Evolutionary conservation across 805 yeast genomes (phyloP).

Genomic region (Candida easanensis): DNA sequence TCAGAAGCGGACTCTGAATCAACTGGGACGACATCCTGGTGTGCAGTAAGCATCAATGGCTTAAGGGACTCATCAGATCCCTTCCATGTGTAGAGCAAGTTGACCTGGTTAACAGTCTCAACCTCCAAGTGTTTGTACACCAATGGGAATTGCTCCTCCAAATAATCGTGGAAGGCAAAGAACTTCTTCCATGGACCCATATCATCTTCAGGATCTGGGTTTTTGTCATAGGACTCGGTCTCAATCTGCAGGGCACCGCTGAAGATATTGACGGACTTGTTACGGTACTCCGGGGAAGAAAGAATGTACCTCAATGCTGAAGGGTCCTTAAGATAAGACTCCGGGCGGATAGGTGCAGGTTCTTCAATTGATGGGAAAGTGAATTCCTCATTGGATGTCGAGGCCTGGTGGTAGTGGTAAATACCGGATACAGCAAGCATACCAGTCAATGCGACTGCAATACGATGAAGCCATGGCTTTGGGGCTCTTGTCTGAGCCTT

Average conservation of each 20-base stretch:
- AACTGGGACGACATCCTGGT: conserved; percentile 81
- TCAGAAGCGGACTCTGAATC: conserved; percentile 49
- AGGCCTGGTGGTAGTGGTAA: conserved; percentile 1
- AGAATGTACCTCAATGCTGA: conserved; percentile 15
- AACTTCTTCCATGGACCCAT: conserved; percentile 31
- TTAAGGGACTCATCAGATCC: conserved; percentile 51
- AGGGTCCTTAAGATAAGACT: conserved; percentile 11
- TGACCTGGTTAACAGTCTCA: conserved; percentile 57
- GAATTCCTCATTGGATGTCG: background rate
- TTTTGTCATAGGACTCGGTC: conserved; percentile 17
- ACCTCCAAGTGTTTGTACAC: conserved; percentile 47
- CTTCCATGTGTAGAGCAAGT: conserved; percentile 59
- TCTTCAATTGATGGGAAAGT: background rate
- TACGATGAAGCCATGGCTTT: conserved; percentile 10
- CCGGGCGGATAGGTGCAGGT: conserved; percentile 10
- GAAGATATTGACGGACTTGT: conserved; percentile 8
- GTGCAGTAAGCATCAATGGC: conserved; percentile 72
- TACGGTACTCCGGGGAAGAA: conserved; percentile 12
- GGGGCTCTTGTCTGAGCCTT: background rate
- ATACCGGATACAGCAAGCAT: conserved; percentile 9
- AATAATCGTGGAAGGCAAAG: conserved; percentile 46
- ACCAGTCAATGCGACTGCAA: conserved; percentile 8
- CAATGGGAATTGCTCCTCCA: conserved; percentile 52
- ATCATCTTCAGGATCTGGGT: conserved; percentile 26
- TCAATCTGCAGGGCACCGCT: conserved; percentile 18